A percentile compares a stretch with the other conserved stretches of the same genome.
Conservation (phyloP, 768 basidiomycete genomes). For the Tulasnella sp. region DNA sequence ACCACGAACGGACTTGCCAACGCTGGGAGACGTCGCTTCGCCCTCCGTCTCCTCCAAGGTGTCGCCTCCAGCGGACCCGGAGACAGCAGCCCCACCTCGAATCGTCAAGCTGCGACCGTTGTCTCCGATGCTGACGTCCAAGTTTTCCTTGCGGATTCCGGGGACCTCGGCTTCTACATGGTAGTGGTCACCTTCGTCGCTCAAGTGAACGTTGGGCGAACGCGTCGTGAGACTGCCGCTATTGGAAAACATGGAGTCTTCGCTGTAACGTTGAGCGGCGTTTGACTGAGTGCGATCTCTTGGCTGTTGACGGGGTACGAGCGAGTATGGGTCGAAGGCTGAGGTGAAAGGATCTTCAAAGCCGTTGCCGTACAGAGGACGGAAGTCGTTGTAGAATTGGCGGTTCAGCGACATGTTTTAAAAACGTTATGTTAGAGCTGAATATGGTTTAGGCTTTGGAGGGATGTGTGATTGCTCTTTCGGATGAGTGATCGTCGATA, state of each 20-base stretch:
- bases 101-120: slow-evolving; percentile 28
- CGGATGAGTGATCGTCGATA: too few relatives aligned
- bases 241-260: too few relatives aligned
- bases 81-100: slow-evolving; percentile 8
- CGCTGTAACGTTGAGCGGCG: neutral
- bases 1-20: neutral
- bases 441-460: neutral
- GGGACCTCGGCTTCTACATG: slow-evolving; percentile 29
- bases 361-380: slow-evolving; percentile 26
- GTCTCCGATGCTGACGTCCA: slow-evolving; percentile 27
- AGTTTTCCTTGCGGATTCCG: slow-evolving; percentile 27
- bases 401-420: neutral
- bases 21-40: neutral
- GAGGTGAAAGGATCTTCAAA: slow-evolving; percentile 5
- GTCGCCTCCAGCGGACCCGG: neutral
- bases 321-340: neutral
- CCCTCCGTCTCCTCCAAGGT: neutral
- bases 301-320: neutral
- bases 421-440: neutral
- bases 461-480: too few relatives aligned
- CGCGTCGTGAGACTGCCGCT: neutral
- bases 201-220: slow-evolving; percentile 17
- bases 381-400: slow-evolving; percentile 24
- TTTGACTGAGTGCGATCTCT: neutral
- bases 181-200: slow-evolving; percentile 11